phyloP scores from a whole-genome alignment of 139 green algal species.

The Pedinophyceae sp. region DNA sequence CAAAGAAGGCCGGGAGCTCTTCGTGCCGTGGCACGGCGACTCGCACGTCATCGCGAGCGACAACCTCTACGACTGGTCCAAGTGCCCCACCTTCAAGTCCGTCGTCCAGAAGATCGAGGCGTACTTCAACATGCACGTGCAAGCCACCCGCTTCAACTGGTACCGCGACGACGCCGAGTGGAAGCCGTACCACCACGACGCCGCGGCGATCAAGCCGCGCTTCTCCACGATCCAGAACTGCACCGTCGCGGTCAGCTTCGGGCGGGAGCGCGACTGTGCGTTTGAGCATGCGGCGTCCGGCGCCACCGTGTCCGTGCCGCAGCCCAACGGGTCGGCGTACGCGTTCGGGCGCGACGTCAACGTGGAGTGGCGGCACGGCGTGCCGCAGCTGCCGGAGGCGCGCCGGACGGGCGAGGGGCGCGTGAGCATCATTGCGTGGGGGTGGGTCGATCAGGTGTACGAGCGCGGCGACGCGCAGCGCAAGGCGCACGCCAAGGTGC shows the following conservation, averaged over 20 bases:
- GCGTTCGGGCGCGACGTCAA: slow-evolving; percentile 2
- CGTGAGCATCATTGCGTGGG: slow-evolving; percentile 5
- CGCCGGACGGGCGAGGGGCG: not conserved
- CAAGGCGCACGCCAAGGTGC: too few species aligned
- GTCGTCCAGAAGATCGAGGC: not conserved
- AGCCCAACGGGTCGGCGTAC: slow-evolving; percentile 4
- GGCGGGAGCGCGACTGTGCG: not conserved
- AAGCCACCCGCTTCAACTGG: slow-evolving; percentile 3
- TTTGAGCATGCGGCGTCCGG: not conserved
- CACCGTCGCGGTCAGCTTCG: not conserved
- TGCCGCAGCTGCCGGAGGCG: not conserved
- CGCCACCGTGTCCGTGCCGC: not conserved
- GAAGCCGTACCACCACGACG: slow-evolving; percentile 6
- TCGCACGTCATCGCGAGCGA: slow-evolving; percentile 1
- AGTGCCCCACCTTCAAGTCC: not conserved
- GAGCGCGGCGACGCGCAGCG: too few species aligned
- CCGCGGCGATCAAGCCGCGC: not conserved
- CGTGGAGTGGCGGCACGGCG: slow-evolving; percentile 6
- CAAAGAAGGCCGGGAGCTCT: slow-evolving; percentile 1
- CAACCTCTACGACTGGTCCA: not conserved
- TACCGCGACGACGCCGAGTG: slow-evolving; percentile 1
- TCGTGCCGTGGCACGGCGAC: slow-evolving; percentile 1
- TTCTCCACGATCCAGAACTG: not conserved
- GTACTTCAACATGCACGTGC: slow-evolving; percentile 1
- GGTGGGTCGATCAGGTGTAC: slow-evolving; percentile 1